These are phyloP conservation scores for Antitrichia curtipendula DNA, from an alignment of 225 moss, liverwort and hornwort species.

Conservation along the genomic window DNA sequence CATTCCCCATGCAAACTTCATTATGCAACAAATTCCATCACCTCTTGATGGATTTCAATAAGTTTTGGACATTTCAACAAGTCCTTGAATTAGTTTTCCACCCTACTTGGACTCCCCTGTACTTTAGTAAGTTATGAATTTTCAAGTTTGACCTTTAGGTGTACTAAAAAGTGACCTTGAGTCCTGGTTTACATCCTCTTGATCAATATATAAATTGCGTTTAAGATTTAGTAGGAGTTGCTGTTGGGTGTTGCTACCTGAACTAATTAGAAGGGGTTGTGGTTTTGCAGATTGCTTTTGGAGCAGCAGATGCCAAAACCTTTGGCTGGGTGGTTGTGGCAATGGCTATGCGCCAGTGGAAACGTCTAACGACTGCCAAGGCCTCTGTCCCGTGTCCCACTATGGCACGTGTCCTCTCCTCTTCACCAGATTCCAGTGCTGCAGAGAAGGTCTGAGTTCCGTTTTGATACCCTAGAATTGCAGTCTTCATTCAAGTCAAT, in stretches of 20 bases:
- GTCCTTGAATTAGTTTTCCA: background rate
- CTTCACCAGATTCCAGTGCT: slow-evolving; percentile 60
- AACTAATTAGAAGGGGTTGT: background rate
- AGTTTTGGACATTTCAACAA: background rate
- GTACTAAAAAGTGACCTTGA: background rate
- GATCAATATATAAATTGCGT: background rate
- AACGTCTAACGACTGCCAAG: slow-evolving; percentile 64
- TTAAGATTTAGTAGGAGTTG: background rate
- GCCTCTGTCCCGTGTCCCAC: slow-evolving; percentile 35
- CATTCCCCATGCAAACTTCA: background rate
- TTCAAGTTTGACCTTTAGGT: background rate
- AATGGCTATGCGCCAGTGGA: slow-evolving; percentile 35
- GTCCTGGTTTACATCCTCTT: background rate
- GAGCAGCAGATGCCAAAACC: slow-evolving; percentile 43
- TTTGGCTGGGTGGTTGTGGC: slow-evolving; percentile 51
- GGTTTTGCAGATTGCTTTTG: slow-evolving; percentile 52
- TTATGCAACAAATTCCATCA: background rate
- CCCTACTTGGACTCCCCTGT: too few relatives aligned
- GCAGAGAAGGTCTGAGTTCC: slow-evolving; percentile 48
- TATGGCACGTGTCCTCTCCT: slow-evolving; percentile 46
- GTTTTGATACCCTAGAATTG: background rate
- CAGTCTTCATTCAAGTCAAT: background rate
- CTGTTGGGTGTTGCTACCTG: background rate
- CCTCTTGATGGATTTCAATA: background rate
- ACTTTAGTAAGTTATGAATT: background rate